Evolutionary conservation across 192 early-diverging fungal species (phyloP).

Genomic region (Backusella morwellensis): DNA sequence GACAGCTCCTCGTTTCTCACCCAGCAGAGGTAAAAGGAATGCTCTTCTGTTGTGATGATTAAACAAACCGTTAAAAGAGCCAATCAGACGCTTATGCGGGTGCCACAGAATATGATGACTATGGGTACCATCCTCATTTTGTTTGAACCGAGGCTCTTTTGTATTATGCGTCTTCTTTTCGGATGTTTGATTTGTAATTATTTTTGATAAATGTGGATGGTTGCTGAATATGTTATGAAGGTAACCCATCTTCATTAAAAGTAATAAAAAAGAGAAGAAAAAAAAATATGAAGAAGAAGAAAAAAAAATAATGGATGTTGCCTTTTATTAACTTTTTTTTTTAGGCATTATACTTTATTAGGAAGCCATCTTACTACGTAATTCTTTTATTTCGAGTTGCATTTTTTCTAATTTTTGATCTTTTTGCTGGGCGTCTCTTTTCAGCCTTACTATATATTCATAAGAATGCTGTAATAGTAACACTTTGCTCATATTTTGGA

Average conservation of each 20-base stretch:
- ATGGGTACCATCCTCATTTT: constrained; percentile 28
- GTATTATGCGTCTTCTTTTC: not conserved
- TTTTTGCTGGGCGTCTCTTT: constrained; percentile 36
- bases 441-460: constrained; percentile 55
- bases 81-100: constrained; percentile 2
- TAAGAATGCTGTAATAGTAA: constrained; percentile 70
- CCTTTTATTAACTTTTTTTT: not conserved
- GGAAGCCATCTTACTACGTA: constrained; percentile 20
- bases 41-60: not conserved
- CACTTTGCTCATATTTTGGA: constrained; percentile 87
- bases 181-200: not conserved
- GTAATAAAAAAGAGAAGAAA: not conserved
- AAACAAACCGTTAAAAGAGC: constrained; percentile 17
- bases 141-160: constrained; percentile 22
- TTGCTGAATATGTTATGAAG: not conserved
- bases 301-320: not conserved
- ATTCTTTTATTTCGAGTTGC: constrained; percentile 24
- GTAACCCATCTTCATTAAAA: not conserved
- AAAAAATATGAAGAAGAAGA: not conserved
- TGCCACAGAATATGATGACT: constrained; percentile 25
- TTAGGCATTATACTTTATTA: constrained; percentile 7
- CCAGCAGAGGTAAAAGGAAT: constrained; percentile 24
- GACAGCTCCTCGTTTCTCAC: constrained; percentile 17
- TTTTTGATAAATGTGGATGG: not conserved
- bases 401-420: constrained; percentile 35